Evolutionary conservation across 192 early-diverging fungal species (phyloP).

Genomic region (Coemansia sp.): DNA sequence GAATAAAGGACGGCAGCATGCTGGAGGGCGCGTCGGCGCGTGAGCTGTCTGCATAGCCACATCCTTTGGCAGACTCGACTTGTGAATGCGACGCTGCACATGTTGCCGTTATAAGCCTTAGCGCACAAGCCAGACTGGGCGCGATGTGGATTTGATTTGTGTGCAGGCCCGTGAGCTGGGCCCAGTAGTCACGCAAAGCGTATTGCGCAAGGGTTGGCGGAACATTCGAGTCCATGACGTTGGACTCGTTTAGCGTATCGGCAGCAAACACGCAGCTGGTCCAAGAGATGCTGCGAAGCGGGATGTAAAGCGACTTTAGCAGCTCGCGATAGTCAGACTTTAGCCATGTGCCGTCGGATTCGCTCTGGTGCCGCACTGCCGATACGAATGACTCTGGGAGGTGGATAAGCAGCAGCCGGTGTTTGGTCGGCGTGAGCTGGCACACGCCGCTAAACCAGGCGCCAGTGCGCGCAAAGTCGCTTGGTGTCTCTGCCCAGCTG

Average conservation of each 20-base stretch:
- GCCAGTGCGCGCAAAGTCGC: conserved; percentile 33
- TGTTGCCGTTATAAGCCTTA: conserved; percentile 25
- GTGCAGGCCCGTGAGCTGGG: conserved; percentile 33
- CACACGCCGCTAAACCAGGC: conserved; percentile 32
- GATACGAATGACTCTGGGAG: conserved; percentile 43
- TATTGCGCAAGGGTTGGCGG: conserved; percentile 43
- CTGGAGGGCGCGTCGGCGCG: neutral
- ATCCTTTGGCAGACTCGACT: neutral
- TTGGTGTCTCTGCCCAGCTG: conserved; percentile 46
- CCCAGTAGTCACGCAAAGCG: conserved; percentile 49
- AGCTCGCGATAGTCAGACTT: conserved; percentile 44
- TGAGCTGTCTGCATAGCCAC: neutral
- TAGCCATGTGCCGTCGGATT: conserved; percentile 17
- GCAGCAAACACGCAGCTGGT: conserved; percentile 47
- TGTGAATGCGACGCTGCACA: conserved; percentile 10
- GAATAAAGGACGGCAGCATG: neutral
- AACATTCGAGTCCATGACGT: conserved; percentile 34
- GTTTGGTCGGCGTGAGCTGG: conserved; percentile 6
- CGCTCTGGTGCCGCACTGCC: conserved; percentile 14
- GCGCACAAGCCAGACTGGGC: conserved; percentile 38
- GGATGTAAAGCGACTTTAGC: conserved; percentile 29
- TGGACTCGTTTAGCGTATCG: conserved; percentile 27
- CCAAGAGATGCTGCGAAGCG: conserved; percentile 36
- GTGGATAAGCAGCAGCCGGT: conserved; percentile 39
- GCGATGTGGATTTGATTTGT: conserved; percentile 40